phyloP scores from a whole-genome alignment of 164 flowering plant genomes.

The Buxus sempervirens region DNA sequence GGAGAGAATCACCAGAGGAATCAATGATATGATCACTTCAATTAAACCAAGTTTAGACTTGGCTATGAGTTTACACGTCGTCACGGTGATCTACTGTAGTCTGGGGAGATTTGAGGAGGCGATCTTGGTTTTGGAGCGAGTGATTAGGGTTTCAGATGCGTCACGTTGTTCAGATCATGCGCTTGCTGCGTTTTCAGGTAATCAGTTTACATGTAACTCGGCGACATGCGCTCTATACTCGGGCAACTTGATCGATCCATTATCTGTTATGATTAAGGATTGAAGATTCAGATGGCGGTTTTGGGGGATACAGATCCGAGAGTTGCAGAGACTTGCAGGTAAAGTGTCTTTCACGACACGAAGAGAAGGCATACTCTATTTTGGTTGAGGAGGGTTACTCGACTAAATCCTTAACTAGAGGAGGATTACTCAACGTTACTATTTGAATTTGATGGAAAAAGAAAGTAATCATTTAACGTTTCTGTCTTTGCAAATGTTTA shows the following conservation, averaged over 20 bases:
- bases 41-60: conserved; percentile 36
- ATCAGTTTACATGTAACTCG: conserved; percentile 56
- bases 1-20: no score
- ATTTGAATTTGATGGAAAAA: no score
- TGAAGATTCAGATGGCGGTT: no score
- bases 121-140: conserved; percentile 44
- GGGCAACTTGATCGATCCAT: conserved; percentile 49
- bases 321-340: no score
- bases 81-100: conserved; percentile 41
- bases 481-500: no score
- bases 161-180: conserved; percentile 45
- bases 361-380: no score
- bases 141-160: conserved; percentile 42
- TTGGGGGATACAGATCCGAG: no score
- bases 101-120: conserved; percentile 38
- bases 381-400: no score
- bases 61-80: conserved; percentile 48
- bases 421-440: no score
- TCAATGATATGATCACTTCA: no score
- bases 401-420: no score
- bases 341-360: neutral
- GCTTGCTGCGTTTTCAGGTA: conserved; percentile 56
- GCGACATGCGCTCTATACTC: conserved; percentile 46
- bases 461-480: no score
- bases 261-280: conserved; percentile 39